Percentiles rank a stretch among this genome's conserved stretches.
Evolutionary conservation across 2,329 filamentous ascomycete genomes (phyloP).

Genomic region (Calonectria hongkongensis): DNA sequence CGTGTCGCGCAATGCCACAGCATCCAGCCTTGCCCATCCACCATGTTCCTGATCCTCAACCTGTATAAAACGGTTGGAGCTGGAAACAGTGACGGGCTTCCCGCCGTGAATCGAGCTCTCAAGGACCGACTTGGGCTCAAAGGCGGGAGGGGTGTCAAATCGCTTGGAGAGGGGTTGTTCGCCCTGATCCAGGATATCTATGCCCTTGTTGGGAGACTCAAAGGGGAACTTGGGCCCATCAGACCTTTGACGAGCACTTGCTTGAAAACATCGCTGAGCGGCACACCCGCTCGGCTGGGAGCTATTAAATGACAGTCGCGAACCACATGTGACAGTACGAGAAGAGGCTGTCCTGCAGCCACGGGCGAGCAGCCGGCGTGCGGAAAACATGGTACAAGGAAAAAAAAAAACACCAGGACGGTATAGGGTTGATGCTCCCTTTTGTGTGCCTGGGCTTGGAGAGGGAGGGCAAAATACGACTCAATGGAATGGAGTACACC

Average conservation of each 20-base stretch:
- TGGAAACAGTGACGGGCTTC: conserved; percentile 51
- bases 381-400: conserved; percentile 43
- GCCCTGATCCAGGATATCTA: neutral
- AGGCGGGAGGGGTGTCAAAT: conserved; percentile 36
- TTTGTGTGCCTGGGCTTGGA: neutral
- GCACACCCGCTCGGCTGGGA: conserved; percentile 20
- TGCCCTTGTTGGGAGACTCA: conserved; percentile 38
- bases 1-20: conserved; percentile 69
- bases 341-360: conserved; percentile 41
- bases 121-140: conserved; percentile 41
- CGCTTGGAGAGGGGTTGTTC: conserved; percentile 39
- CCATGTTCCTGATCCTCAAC: conserved; percentile 48
- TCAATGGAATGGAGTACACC: conserved; percentile 1
- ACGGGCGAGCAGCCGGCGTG: conserved; percentile 31
- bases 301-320: conserved; percentile 8
- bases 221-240: conserved; percentile 29
- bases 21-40: conserved; percentile 52
- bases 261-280: conserved; percentile 35
- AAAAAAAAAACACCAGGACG: neutral
- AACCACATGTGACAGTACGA: conserved; percentile 13
- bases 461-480: neutral
- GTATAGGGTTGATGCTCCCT: neutral
- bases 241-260: conserved; percentile 45
- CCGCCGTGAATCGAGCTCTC: conserved; percentile 30
- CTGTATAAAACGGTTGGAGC: conserved; percentile 53